A percentile compares a stretch with the other conserved stretches of the same genome.
Conservation (phyloP, 768 basidiomycete genomes). For the Infundibulicybe gibba region DNA sequence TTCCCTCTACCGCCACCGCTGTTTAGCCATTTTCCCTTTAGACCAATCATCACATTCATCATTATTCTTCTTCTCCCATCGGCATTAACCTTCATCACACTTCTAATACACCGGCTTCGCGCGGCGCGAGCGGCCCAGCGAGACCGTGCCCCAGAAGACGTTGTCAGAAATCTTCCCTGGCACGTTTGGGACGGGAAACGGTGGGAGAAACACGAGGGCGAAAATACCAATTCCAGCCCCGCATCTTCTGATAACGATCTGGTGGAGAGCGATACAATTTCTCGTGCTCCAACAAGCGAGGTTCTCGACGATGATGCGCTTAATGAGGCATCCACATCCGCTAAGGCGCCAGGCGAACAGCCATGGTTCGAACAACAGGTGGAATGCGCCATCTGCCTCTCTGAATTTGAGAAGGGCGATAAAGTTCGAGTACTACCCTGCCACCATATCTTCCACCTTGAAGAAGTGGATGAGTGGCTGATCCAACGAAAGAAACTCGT, state of each 20-base stretch:
- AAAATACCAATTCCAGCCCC: slow-evolving; percentile 22
- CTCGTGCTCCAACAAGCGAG: slow-evolving; percentile 3
- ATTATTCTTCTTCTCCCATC: slow-evolving; percentile 90
- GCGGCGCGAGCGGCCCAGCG: slow-evolving; percentile 77
- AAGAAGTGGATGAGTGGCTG: slow-evolving; percentile 91
- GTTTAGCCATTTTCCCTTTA: slow-evolving; percentile 22
- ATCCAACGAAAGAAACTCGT: slow-evolving; percentile 92
- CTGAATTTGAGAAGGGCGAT: slow-evolving; percentile 83
- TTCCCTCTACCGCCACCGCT: slow-evolving; percentile 3
- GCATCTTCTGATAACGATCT: slow-evolving; percentile 31
- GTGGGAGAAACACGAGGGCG: slow-evolving; percentile 74
- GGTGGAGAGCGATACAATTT: slow-evolving; percentile 27
- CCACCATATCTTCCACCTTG: slow-evolving; percentile 91
- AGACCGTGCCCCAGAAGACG: slow-evolving; percentile 78
- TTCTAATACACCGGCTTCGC: slow-evolving; percentile 86
- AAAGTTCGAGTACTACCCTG: slow-evolving; percentile 90
- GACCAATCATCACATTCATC: slow-evolving; percentile 83
- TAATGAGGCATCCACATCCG: slow-evolving; percentile 37
- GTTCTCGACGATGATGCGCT: slow-evolving; percentile 14
- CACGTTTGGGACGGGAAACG: slow-evolving; percentile 76
- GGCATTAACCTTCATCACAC: slow-evolving; percentile 81
- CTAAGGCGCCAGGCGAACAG: slow-evolving; percentile 29
- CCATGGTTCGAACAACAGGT: slow-evolving; percentile 79
- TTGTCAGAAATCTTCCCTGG: slow-evolving; percentile 79
- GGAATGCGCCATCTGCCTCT: slow-evolving; percentile 94